These are phyloP conservation scores for Sugiyamaella marilandica DNA, from an alignment of 805 yeast species.

Conservation along the genomic window DNA sequence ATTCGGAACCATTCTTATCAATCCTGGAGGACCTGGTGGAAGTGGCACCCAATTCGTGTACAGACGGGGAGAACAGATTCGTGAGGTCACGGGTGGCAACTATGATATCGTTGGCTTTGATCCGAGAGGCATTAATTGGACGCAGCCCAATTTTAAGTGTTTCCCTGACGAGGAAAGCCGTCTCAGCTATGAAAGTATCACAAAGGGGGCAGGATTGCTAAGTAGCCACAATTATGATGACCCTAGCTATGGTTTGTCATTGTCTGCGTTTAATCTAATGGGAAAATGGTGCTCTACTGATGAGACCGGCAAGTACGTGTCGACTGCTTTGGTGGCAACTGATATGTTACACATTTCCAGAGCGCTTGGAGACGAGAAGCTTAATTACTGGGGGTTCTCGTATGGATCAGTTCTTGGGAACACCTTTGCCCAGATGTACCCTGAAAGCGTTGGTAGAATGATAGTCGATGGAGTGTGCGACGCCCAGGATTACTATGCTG, in stretches of 20 bases:
- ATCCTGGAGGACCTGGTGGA: conserved; percentile 27
- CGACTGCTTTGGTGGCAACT: conserved; percentile 23
- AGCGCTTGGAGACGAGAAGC: conserved; percentile 23
- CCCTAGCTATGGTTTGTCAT: conserved; percentile 14
- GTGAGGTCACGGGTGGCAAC: conserved; percentile 11
- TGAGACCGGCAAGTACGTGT: conserved; percentile 15
- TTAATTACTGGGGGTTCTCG: conserved; percentile 27
- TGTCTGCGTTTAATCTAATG: conserved; percentile 13
- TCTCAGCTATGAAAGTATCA: neutral
- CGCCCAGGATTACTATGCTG: conserved; percentile 19
- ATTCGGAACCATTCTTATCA: conserved; percentile 21
- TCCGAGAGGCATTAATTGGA: conserved; percentile 24
- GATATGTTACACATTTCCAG: conserved; percentile 23
- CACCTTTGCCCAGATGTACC: conserved; percentile 26
- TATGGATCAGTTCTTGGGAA: conserved; percentile 24
- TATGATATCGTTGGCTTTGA: conserved; percentile 24
- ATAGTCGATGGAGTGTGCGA: conserved; percentile 25
- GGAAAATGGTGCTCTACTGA: conserved; percentile 15
- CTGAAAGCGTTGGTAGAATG: conserved; percentile 18
- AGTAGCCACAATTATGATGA: conserved; percentile 6
- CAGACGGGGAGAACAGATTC: conserved; percentile 11
- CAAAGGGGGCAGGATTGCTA: neutral
- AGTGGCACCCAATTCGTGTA: conserved; percentile 18
- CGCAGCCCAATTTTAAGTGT: conserved; percentile 19
- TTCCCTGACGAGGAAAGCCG: conserved; percentile 4